Conservation (phyloP, 345 rosid species). For the Populus deltoides region DNA sequence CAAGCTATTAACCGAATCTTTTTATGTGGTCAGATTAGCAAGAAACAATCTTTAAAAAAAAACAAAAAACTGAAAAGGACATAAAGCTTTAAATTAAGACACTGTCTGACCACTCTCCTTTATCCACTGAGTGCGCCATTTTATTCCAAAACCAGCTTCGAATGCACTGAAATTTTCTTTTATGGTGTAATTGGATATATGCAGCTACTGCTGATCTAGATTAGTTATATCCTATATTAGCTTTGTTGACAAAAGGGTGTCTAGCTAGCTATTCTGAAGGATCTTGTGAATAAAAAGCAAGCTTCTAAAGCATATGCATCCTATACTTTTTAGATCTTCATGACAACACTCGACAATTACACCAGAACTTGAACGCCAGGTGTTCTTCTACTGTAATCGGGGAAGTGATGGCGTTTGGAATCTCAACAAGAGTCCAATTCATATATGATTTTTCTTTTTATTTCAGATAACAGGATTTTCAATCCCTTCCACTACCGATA, state of each 20-base stretch:
- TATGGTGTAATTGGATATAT: background rate
- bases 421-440: background rate
- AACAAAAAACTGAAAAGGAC: constrained; percentile 37
- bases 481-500: no score
- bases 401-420: background rate
- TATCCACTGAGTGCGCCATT: constrained; percentile 21
- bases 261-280: background rate
- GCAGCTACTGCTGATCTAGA: background rate
- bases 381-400: background rate
- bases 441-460: background rate
- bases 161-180: background rate
- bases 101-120: constrained; percentile 15
- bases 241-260: background rate
- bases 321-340: background rate
- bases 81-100: constrained; percentile 25
- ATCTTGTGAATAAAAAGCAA: background rate
- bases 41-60: background rate
- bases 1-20: constrained; percentile 65
- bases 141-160: constrained; percentile 24
- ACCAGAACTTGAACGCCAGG: background rate
- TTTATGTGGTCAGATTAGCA: constrained; percentile 22
- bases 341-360: background rate
- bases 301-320: background rate
- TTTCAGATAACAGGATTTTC: background rate
- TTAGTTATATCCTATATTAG: background rate